Evolutionary conservation across 108 stramenopile genomes (phyloP).

Genomic region (Skeletonema costatum): DNA sequence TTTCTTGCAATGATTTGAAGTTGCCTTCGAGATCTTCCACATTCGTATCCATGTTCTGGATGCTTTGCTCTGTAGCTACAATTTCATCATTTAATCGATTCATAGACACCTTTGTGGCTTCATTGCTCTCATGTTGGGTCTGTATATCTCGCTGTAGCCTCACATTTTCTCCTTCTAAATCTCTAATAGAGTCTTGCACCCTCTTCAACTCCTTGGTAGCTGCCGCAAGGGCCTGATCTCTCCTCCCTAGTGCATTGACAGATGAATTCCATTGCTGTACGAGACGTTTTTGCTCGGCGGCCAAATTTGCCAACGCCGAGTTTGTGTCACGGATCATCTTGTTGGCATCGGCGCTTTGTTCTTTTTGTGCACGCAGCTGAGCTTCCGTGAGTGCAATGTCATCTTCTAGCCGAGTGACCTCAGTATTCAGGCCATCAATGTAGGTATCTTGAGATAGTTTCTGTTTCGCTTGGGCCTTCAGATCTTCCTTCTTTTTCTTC

Average conservation of each 20-base stretch:
- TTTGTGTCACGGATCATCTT: conserved; percentile 73
- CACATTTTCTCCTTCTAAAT: conserved; percentile 50
- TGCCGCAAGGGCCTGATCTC: conserved; percentile 83
- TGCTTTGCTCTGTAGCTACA: conserved; percentile 50
- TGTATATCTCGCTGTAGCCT: conserved; percentile 52
- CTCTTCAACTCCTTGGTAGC: conserved; percentile 60
- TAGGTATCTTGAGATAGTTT: conserved; percentile 78
- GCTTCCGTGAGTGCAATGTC: conserved; percentile 62
- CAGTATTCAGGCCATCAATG: conserved; percentile 72
- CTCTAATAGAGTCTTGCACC: conserved; percentile 54
- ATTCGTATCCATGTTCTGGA: conserved; percentile 55
- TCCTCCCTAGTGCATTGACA: conserved; percentile 60
- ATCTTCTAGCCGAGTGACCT: conserved; percentile 61
- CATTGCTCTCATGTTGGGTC: conserved; percentile 54
- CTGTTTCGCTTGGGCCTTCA: conserved; percentile 63
- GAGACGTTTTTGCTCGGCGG: conserved; percentile 79
- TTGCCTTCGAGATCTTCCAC: conserved; percentile 30
- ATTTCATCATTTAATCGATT: conserved; percentile 68
- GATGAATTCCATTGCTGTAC: conserved; percentile 84
- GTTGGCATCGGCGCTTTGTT: conserved; percentile 67
- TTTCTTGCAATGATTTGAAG: conserved; percentile 59
- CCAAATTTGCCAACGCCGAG: conserved; percentile 69
- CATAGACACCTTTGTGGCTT: conserved; percentile 39
- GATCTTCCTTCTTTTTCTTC: conserved; percentile 79
- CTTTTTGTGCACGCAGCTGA: conserved; percentile 54